Conservation (phyloP, 805 yeast species). For the Metschnikowia borealis region DNA sequence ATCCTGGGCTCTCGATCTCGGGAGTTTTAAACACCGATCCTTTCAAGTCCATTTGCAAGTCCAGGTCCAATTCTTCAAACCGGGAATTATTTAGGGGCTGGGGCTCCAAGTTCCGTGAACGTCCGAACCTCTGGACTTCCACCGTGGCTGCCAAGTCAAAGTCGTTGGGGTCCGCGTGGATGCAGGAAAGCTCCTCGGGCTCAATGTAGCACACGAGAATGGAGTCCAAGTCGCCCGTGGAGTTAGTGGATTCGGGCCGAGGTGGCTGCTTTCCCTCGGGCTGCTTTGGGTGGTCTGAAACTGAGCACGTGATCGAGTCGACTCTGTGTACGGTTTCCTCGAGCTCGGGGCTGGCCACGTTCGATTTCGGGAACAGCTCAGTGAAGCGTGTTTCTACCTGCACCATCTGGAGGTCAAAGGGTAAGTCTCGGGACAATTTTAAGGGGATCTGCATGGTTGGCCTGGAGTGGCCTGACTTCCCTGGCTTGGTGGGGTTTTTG, state of each 20-base stretch:
- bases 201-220: conserved; percentile 1
- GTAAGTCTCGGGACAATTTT: no score
- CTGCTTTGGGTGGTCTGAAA: neutral
- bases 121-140: neutral
- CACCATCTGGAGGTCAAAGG: neutral
- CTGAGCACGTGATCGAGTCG: neutral
- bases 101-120: neutral
- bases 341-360: no score
- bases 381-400: neutral
- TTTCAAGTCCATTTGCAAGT: no score
- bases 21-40: no score
- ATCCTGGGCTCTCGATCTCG: no score
- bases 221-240: neutral
- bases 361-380: neutral
- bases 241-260: neutral
- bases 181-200: neutral
- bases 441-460: no score
- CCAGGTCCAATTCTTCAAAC: no score
- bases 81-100: neutral
- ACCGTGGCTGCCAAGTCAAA: neutral
- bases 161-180: neutral
- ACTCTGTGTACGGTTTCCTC: neutral
- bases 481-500: neutral
- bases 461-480: no score
- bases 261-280: neutral